Evolutionary conservation across 495 filamentous ascomycete species (phyloP), one percentile per base, ranked within the genome.

Genomic region (Sphaerosporella brunnea): DNA sequence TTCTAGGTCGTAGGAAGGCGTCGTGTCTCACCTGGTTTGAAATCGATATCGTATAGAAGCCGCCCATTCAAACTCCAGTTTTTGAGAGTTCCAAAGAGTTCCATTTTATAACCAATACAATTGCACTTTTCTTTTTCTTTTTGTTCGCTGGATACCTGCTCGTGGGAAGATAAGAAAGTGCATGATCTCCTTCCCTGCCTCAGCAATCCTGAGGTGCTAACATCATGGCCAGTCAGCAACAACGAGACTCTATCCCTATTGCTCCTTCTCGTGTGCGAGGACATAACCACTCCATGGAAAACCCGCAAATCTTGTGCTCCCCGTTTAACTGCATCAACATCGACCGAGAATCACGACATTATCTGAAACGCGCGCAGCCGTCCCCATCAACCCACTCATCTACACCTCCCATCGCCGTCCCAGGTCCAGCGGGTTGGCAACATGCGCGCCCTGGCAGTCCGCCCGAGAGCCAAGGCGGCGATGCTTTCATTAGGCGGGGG

Each of bases 391-490:
- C 18, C 9, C 8, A 43, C 39, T 7, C 5, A 5, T 25, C 39
- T 5, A 53, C 48, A 4, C 46, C 50, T 7, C 48, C 48, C 35
- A 53, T 50, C 23, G 15, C 26, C 18, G 23, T 42, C 10, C 46
- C 23, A 35, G 20, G 23, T 25, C 15, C 2, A 25, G 10, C 18
- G 47, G 23, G 39, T 16, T 26, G 30, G 15, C 30, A 4, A 21
- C 19, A 58, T 59, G 32, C n/a, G n/a, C n/a, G n/a, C n/a, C n/a
- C n/a, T 50, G 54, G 21, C 39, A 58, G 35, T 51, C 45, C 23
- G 49, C 45, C n/a, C n/a, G n/a, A n/a, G n/a, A n/a, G n/a, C n/a
- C n/a, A n/a, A n/a, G n/a, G n/a, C n/a, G n/a, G n/a, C n/a, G n/a
- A n/a, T n/a, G n/a, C n/a, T n/a, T n/a, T n/a, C n/a, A n/a, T n/a